A percentile compares a stretch with the other conserved stretches of the same genome.
phyloP scores from a whole-genome alignment of 2,329 filamentous ascomycete genomes.

The Periconia sp. region DNA sequence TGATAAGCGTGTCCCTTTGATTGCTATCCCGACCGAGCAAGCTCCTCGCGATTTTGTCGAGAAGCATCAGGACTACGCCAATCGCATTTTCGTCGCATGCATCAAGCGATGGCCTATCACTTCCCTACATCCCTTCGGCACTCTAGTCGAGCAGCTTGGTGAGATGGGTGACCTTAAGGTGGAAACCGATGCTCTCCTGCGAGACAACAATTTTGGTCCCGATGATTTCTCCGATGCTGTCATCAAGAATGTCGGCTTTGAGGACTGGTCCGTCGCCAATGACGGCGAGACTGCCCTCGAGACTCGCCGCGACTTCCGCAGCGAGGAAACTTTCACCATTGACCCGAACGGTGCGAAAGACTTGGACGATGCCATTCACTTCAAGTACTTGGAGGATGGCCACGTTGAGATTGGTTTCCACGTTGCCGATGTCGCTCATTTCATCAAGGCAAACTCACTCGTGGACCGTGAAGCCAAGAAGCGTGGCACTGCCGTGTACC shows the following conservation, averaged over 20 bases:
- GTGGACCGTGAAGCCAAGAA: conserved; percentile 98
- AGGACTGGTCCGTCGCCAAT: conserved; percentile 86
- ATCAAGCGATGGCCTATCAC: conserved; percentile 99
- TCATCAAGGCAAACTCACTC: conserved; percentile 93
- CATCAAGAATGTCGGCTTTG: conserved; percentile 86
- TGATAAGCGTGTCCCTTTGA: conserved; percentile 96
- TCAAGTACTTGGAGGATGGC: conserved; percentile 82
- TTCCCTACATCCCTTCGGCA: conserved; percentile 98
- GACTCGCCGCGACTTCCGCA: conserved; percentile 86
- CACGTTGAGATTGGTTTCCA: conserved; percentile 94
- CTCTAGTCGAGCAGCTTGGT: conserved; percentile 93
- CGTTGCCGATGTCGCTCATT: conserved; percentile 93
- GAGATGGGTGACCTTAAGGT: conserved; percentile 98
- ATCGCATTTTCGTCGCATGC: conserved; percentile 97
- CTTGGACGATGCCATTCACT: conserved; percentile 89
- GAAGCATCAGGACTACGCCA: conserved; percentile 96
- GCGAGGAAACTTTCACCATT: conserved; percentile 88
- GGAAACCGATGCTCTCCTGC: conserved; percentile 93
- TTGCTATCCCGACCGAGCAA: conserved; percentile 97
- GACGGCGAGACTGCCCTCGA: conserved; percentile 78
- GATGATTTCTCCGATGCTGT: conserved; percentile 98
- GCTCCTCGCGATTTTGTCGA: conserved; percentile 97
- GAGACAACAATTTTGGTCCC: conserved; percentile 98
- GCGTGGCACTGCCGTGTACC: conserved; percentile 92
- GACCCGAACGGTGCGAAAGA: conserved; percentile 88